Conservation (phyloP, 2,329 filamentous ascomycete species). For the Aureobasidium zeae region DNA sequence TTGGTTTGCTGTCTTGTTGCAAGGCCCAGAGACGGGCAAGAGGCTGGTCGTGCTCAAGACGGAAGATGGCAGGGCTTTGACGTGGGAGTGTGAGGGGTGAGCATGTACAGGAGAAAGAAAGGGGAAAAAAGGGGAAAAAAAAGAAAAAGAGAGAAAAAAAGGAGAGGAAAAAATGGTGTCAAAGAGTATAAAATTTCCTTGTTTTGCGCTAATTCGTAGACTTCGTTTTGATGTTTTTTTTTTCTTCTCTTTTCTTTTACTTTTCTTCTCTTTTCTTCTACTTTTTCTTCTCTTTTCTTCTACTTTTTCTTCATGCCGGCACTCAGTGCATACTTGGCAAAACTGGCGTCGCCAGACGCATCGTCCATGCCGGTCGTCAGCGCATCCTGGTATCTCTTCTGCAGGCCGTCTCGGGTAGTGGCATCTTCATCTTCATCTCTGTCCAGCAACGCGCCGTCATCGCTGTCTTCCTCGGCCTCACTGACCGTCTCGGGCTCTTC, state of each 20-base stretch:
- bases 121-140: too few relatives aligned
- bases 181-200: too few relatives aligned
- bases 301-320: slow-evolving; percentile 18
- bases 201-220: too few relatives aligned
- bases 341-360: slow-evolving; percentile 23
- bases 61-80: slow-evolving; percentile 20
- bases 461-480: slow-evolving; percentile 38
- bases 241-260: background rate
- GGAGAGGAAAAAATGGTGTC: too few relatives aligned
- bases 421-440: slow-evolving; percentile 48
- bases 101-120: too few relatives aligned
- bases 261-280: too few relatives aligned
- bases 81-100: slow-evolving; percentile 26
- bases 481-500: slow-evolving; percentile 43
- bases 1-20: slow-evolving; percentile 27
- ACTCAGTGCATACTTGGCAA: slow-evolving; percentile 21
- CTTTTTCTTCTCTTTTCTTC: too few relatives aligned
- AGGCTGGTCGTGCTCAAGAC: slow-evolving; percentile 25
- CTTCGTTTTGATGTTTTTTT: background rate
- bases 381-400: slow-evolving; percentile 67
- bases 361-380: slow-evolving; percentile 46
- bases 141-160: too few relatives aligned
- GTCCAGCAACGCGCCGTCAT: slow-evolving; percentile 50
- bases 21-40: slow-evolving; percentile 23
- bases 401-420: slow-evolving; percentile 55